phyloP scores from a whole-genome alignment of 1,284 basidiomycete species.

The Ustilago xerochloae region DNA sequence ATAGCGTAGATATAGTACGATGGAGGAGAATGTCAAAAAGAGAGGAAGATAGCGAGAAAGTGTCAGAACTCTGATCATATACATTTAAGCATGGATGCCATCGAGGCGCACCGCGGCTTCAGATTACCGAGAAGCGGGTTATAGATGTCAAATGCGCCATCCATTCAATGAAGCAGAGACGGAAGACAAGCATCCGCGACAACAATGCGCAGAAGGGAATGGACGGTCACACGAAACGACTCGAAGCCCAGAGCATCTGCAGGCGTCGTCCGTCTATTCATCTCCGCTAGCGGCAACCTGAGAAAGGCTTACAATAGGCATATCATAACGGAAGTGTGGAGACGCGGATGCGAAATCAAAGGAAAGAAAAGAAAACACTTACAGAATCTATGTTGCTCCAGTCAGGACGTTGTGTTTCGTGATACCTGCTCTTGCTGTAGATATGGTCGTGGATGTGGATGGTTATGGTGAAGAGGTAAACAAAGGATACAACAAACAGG shows the following conservation, averaged over 20 bases:
- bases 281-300: constrained; percentile 7
- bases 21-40: neutral
- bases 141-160: neutral
- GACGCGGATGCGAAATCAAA: neutral
- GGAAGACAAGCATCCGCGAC: neutral
- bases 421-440: constrained; percentile 9
- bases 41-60: neutral
- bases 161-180: neutral
- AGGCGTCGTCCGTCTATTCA: constrained; percentile 5
- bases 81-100: neutral
- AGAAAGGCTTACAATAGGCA: constrained; percentile 1
- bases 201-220: constrained; percentile 7
- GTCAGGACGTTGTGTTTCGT: constrained; percentile 9
- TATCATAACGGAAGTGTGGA: constrained; percentile 1
- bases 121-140: neutral
- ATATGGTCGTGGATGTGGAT: neutral
- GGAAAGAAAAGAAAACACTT: no score
- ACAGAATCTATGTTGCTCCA: constrained; percentile 12
- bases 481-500: neutral
- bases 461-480: neutral
- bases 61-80: constrained; percentile 1
- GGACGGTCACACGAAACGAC: neutral
- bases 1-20: neutral
- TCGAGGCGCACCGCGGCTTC: neutral
- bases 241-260: neutral